Evolutionary conservation across 495 filamentous ascomycete species (phyloP).

Genomic region (Penicillium flavigenum): DNA sequence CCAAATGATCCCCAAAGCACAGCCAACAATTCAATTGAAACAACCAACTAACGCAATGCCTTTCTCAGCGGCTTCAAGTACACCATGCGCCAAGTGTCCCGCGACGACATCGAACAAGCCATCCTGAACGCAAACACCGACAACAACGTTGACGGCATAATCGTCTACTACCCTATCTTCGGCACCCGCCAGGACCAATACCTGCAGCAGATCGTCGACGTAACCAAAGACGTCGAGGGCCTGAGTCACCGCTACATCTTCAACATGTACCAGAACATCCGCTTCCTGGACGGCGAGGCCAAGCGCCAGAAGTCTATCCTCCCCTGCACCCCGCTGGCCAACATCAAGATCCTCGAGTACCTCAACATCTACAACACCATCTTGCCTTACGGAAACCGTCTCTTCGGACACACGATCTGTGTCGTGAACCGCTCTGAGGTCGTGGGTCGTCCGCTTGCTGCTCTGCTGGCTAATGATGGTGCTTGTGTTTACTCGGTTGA

Average conservation of each 20-base stretch:
- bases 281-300: constrained; percentile 76
- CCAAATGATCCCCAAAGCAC: not conserved
- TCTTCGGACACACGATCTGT: constrained; percentile 88
- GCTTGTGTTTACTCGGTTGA: constrained; percentile 94
- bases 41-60: constrained; percentile 15
- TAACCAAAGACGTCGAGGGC: constrained; percentile 92
- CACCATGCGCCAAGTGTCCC: constrained; percentile 74
- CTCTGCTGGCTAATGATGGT: constrained; percentile 92
- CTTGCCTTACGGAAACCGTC: constrained; percentile 85
- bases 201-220: constrained; percentile 88
- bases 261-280: constrained; percentile 99
- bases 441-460: constrained; percentile 90
- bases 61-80: constrained; percentile 77
- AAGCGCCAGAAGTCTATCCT: constrained; percentile 85
- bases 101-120: constrained; percentile 83
- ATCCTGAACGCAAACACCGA: constrained; percentile 82
- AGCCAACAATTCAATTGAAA: not conserved
- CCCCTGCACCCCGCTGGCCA: constrained; percentile 91
- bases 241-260: constrained; percentile 91
- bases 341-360: constrained; percentile 95
- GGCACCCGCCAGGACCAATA: constrained; percentile 84
- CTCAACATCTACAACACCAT: constrained; percentile 96
- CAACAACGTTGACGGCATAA: constrained; percentile 78
- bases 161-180: constrained; percentile 99
- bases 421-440: constrained; percentile 95